A percentile compares a stretch with the other conserved stretches of the same genome.
phyloP scores from a whole-genome alignment of 179 eudicot species.

The Gypsophila paniculata region DNA sequence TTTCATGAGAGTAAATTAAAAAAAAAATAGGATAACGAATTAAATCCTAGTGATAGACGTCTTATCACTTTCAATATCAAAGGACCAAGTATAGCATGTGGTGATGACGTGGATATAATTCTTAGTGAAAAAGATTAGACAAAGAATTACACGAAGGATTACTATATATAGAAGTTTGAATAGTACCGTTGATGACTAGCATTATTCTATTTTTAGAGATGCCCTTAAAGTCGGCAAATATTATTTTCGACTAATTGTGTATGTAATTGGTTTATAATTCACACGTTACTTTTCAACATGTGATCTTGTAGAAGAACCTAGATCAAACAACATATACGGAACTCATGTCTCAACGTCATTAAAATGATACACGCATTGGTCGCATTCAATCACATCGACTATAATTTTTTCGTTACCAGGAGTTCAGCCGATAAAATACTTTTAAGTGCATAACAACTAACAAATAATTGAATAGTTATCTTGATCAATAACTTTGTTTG shows the following conservation, averaged over 20 bases:
- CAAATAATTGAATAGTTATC: too few species aligned
- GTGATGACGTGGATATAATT: not conserved
- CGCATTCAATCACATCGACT: not conserved
- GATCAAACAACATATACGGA: not conserved
- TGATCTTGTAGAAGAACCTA: slow-evolving; percentile 3
- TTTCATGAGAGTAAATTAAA: too few species aligned
- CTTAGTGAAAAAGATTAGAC: slow-evolving; percentile 8
- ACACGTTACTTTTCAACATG: not conserved
- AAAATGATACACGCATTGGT: not conserved
- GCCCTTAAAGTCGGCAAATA: not conserved
- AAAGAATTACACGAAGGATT: not conserved
- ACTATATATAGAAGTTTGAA: slow-evolving; percentile 8
- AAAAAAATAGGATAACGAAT: too few species aligned
- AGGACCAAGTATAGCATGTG: not conserved
- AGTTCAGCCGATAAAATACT: too few species aligned
- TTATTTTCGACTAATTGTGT: not conserved
- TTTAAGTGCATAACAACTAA: too few species aligned
- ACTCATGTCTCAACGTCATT: not conserved
- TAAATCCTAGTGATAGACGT: too few species aligned
- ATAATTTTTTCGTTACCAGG: not conserved
- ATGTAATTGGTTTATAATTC: not conserved
- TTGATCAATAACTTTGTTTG: too few species aligned
- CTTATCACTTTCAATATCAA: not conserved
- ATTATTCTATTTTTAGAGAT: not conserved
- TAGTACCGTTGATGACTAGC: not conserved